Conservation (phyloP, 331 rosid genomes). For the Quercus tomentella region DNA sequence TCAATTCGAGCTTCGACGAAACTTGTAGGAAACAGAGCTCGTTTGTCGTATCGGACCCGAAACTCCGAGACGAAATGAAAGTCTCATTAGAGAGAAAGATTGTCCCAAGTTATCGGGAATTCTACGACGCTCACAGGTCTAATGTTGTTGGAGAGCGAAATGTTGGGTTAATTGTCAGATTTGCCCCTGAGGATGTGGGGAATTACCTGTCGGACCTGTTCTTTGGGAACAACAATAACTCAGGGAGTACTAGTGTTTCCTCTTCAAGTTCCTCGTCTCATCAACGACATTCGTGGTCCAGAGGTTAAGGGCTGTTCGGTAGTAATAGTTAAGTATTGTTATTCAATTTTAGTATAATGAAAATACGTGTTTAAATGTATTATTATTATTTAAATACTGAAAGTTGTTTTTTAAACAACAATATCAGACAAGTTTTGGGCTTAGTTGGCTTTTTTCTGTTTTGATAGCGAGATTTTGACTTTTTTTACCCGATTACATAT, state of each 20-base stretch:
- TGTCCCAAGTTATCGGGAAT: conserved; percentile 41
- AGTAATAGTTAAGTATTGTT: accelerated
- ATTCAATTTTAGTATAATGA: too few relatives aligned
- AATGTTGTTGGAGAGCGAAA: conserved; percentile 24
- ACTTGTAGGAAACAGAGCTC: conserved; percentile 44
- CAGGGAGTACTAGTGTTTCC: conserved; percentile 10
- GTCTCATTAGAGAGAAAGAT: conserved; percentile 32
- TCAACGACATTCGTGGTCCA: conserved; percentile 9
- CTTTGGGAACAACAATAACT: neutral
- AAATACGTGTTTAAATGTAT: too few relatives aligned
- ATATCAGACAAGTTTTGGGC: too few relatives aligned
- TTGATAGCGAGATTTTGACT: neutral
- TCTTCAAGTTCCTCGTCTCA: conserved; percentile 24
- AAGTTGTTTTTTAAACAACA: too few relatives aligned
- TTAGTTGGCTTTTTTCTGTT: neutral
- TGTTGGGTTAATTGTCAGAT: conserved; percentile 17
- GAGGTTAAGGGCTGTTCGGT: too few relatives aligned
- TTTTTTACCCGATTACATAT: neutral
- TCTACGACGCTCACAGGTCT: conserved; percentile 23
- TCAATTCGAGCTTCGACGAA: conserved; percentile 46
- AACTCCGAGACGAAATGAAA: conserved; percentile 53
- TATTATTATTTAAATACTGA: too few relatives aligned
- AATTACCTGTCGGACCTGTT: conserved; percentile 52
- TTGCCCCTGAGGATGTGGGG: conserved; percentile 57
- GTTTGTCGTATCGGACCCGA: conserved; percentile 28